Evolutionary conservation across 768 basidiomycete genomes (phyloP).

Genomic region (Boletus sp.): DNA sequence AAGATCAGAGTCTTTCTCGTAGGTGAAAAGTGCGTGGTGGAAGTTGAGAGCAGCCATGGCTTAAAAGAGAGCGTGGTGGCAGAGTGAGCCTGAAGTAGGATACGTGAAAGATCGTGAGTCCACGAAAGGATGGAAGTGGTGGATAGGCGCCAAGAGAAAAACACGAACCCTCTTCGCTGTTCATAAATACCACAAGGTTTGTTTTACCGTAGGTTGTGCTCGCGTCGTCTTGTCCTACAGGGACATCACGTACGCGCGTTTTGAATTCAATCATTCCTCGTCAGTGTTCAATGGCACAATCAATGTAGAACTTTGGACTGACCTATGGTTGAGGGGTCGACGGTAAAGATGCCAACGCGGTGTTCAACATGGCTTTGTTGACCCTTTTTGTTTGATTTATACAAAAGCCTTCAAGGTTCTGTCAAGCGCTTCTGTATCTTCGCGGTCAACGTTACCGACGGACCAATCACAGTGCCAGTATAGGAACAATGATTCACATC

Average conservation of each 20-base stretch:
- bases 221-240: slow-evolving; percentile 9
- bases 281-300: slow-evolving; percentile 1
- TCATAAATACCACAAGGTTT: slow-evolving; percentile 15
- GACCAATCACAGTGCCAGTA: slow-evolving; percentile 21
- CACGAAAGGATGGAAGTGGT: neutral
- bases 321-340: slow-evolving; percentile 9
- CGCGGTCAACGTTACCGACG: slow-evolving; percentile 7
- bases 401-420: slow-evolving; percentile 15
- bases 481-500: slow-evolving; percentile 15
- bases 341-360: neutral
- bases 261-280: neutral
- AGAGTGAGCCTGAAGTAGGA: slow-evolving; percentile 5
- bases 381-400: slow-evolving; percentile 18
- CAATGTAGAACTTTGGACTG: neutral
- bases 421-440: slow-evolving; percentile 4
- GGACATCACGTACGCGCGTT: slow-evolving; percentile 5
- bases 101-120: slow-evolving; percentile 17
- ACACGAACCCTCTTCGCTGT: slow-evolving; percentile 12
- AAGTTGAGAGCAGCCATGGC: slow-evolving; percentile 62
- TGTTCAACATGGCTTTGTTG: slow-evolving; percentile 8
- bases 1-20: slow-evolving; percentile 27
- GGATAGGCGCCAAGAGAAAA: slow-evolving; percentile 8
- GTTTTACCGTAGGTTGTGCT: slow-evolving; percentile 1
- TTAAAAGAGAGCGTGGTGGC: slow-evolving; percentile 16
- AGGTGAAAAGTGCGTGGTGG: slow-evolving; percentile 51